These are phyloP conservation scores for Talinum fruticosum DNA, from an alignment of 148 eudicot genomes.

Conservation along the genomic window DNA sequence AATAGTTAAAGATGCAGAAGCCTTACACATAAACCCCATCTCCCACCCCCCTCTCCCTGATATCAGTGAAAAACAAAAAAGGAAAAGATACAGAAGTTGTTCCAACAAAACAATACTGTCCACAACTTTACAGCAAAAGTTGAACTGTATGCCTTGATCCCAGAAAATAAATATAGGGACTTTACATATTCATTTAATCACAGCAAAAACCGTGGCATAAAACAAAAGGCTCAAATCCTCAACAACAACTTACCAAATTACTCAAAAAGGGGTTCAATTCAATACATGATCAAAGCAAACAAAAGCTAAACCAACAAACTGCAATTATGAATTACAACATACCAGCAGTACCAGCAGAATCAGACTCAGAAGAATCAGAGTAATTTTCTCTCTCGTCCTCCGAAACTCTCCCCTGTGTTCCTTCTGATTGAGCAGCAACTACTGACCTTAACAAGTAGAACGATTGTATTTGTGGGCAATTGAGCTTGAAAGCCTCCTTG, in stretches of 20 bases:
- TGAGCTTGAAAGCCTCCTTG: slow-evolving; percentile 13
- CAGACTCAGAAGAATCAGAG: slow-evolving; percentile 12
- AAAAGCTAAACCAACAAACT: neutral
- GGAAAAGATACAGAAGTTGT: too few relatives aligned
- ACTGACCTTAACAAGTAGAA: slow-evolving; percentile 13
- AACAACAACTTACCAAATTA: neutral
- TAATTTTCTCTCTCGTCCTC: slow-evolving; percentile 7
- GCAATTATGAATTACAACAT: neutral
- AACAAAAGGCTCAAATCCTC: too few relatives aligned
- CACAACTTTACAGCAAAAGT: too few relatives aligned
- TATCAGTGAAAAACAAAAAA: too few relatives aligned
- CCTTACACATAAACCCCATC: too few relatives aligned
- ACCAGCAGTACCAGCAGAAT: neutral
- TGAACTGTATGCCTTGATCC: too few relatives aligned
- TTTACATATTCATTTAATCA: too few relatives aligned
- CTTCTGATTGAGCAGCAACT: slow-evolving; percentile 25
- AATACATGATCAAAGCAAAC: neutral
- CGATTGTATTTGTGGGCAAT: neutral
- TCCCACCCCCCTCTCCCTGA: too few relatives aligned
- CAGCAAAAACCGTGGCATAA: neutral
- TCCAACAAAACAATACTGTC: too few relatives aligned
- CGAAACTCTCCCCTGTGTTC: slow-evolving; percentile 19
- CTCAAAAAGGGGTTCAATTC: neutral
- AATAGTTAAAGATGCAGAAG: too few relatives aligned
- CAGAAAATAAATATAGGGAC: too few relatives aligned